Percentiles rank a stretch among this genome's conserved stretches.
Evolutionary conservation across 495 filamentous ascomycete species (phyloP).

Genomic region (Penicillium argentinense): DNA sequence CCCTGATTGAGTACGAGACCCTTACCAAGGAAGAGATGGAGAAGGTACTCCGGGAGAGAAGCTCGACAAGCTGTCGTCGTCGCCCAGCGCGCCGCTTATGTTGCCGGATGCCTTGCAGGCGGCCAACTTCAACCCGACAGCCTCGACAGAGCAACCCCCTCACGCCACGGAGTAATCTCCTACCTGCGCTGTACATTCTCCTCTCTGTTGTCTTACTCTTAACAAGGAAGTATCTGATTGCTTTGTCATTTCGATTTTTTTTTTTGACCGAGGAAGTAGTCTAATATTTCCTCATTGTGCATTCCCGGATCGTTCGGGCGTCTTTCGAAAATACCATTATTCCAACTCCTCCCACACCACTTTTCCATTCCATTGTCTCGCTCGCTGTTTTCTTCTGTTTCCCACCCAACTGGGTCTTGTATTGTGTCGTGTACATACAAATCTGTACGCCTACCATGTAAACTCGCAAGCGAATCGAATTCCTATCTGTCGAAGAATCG

Average conservation of each 20-base stretch:
- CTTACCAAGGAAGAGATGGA: conserved; percentile 84
- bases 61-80: conserved; percentile 57
- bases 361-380: background rate
- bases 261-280: background rate
- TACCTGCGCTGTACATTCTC: conserved; percentile 3
- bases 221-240: too few species aligned
- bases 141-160: conserved; percentile 17
- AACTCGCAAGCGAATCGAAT: background rate
- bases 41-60: conserved; percentile 83
- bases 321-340: conserved; percentile 29
- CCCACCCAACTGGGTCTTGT: background rate
- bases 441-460: conserved; percentile 4
- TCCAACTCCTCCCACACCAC: conserved; percentile 4
- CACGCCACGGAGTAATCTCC: conserved; percentile 25
- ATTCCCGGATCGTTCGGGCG: conserved; percentile 32
- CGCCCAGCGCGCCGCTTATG: conserved; percentile 51
- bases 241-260: too few species aligned
- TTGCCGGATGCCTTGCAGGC: conserved; percentile 49
- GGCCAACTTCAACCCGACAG: conserved; percentile 25
- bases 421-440: conserved; percentile 12
- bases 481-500: too few species aligned
- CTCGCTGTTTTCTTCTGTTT: background rate
- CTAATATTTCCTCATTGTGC: conserved; percentile 17
- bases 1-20: conserved; percentile 91
- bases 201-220: conserved; percentile 5